phyloP scores from a whole-genome alignment of 2,329 filamentous ascomycete genomes.

The Thermothelomyces thermophilus region DNA sequence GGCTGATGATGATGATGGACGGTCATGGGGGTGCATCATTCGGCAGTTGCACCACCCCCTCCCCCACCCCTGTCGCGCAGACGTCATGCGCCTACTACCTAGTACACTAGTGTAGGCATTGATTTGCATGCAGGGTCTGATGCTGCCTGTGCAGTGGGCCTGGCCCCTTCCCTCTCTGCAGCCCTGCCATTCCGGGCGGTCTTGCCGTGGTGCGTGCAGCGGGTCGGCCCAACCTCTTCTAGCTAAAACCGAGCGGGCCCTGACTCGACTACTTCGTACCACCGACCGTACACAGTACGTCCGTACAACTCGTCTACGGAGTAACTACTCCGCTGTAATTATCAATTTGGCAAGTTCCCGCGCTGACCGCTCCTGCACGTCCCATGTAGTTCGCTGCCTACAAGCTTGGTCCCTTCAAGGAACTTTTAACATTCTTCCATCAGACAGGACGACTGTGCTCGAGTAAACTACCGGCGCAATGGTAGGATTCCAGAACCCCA shows the following conservation, averaged over 20 bases:
- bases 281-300: too few relatives aligned
- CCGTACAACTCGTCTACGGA: too few relatives aligned
- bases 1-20: background rate
- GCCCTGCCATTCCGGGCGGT: background rate
- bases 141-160: background rate
- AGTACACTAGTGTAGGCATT: too few relatives aligned
- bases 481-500: conserved; percentile 5
- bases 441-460: background rate
- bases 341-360: background rate
- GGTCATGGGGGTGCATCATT: conserved; percentile 3
- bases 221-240: background rate
- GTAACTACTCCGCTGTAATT: too few relatives aligned
- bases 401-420: background rate
- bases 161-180: background rate
- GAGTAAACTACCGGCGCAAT: conserved; percentile 3
- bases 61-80: conserved; percentile 4
- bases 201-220: background rate
- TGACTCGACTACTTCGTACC: too few relatives aligned
- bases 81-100: conserved; percentile 15
- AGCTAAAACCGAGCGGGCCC: conserved; percentile 19
- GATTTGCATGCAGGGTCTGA: background rate
- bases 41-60: background rate
- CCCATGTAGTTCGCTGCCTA: too few relatives aligned
- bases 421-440: background rate
- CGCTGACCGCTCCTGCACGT: background rate